These are phyloP conservation scores for Lodderomyces oxycetoniae DNA, from an alignment of 1,139 yeast species.

Conservation along the genomic window DNA sequence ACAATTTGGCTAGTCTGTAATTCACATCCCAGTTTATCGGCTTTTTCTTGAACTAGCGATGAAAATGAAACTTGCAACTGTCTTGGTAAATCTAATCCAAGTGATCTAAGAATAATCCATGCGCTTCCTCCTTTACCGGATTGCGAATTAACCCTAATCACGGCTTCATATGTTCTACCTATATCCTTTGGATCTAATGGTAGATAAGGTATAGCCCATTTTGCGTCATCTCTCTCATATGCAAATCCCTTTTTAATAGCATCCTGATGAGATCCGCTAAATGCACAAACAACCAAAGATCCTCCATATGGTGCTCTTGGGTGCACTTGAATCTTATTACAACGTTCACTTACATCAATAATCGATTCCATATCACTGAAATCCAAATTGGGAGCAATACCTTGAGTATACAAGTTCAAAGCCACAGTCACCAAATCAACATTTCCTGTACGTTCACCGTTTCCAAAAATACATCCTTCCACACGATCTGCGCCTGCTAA, in stretches of 20 bases:
- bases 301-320: constrained; percentile 50
- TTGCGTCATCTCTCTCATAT: constrained; percentile 16
- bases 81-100: constrained; percentile 47
- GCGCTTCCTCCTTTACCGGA: constrained; percentile 52
- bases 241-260: constrained; percentile 47
- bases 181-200: constrained; percentile 49
- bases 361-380: constrained; percentile 39
- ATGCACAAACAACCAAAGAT: constrained; percentile 46
- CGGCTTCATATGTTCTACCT: constrained; percentile 49
- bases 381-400: constrained; percentile 41
- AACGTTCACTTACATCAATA: constrained; percentile 41
- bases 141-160: constrained; percentile 47
- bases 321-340: constrained; percentile 45
- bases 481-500: constrained; percentile 50
- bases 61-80: constrained; percentile 42
- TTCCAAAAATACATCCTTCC: constrained; percentile 48
- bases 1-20: constrained; percentile 41
- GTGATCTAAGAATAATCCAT: constrained; percentile 45
- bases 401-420: constrained; percentile 45
- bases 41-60: constrained; percentile 34
- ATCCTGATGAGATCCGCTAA: constrained; percentile 48
- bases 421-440: constrained; percentile 48
- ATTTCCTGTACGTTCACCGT: constrained; percentile 49
- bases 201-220: constrained; percentile 44
- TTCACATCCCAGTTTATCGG: constrained; percentile 43